Base-by-base conservation (phyloP, 2,329 filamentous ascomycete species). In the Fusarium buharicum region DNA sequence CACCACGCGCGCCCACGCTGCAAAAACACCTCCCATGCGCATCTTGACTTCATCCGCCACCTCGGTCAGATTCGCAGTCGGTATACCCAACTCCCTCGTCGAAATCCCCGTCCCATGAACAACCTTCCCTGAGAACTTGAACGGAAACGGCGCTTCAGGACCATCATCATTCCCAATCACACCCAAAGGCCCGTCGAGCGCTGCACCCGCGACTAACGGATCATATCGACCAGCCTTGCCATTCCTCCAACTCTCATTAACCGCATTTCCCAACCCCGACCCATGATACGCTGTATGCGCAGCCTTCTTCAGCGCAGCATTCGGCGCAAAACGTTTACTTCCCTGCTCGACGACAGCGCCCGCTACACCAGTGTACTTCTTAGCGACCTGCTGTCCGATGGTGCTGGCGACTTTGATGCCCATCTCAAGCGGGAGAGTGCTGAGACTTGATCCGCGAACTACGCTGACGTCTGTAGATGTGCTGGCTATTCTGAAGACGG, bases 401-500 rank as follows among this genome's bases (percentile, higher is more conserved):
- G 81, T 78, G 4, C 79, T 83, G 2, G 82, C 82, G 4, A 84
- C 81, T 69, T 84, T 85, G 59, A 86, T 79, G 5, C 87, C 88
- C 7, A 89, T 71, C 68, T 91, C 89, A 14, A 91, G 70, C 1
- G 89, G 89, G 72, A 91, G 77, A 1, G 86, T 90, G 4, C 77
- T 78, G 6, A 91, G 70, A 61, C 87, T 88, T 1, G 89, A 87
- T 1, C 89, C 89, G 8, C 86, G 83, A 2, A 90, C 71, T 0
- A 87, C 82, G 67, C 85, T 86, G 0, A 83, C 78, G 57, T 86
- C 86, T 0, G 81, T 79, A 0, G 87, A 88, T 0, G 86, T 85
- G 59, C 88, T 90, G 3, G 89, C 82, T n/a, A 91, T 78, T 14
- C 89, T 82, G 64, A 91, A 91, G 0, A 89, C 82, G 0, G 89